phyloP scores from a whole-genome alignment of 805 yeast genomes.

The Nakazawaea pomicola region DNA sequence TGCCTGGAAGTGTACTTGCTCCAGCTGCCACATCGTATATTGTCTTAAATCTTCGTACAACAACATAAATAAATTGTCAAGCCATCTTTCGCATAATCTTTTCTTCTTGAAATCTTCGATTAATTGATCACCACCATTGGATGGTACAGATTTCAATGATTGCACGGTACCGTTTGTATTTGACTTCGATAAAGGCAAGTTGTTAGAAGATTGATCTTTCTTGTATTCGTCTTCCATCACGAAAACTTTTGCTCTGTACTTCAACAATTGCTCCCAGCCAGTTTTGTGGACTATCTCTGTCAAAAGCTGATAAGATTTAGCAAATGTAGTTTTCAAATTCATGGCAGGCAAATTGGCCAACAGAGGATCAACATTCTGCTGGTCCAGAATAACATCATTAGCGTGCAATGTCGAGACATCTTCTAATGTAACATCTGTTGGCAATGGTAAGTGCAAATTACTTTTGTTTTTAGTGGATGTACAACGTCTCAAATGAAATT shows the following conservation, averaged over 20 bases:
- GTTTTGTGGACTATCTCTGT: conserved; percentile 60
- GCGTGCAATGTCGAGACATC: conserved; percentile 68
- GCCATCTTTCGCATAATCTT: conserved; percentile 69
- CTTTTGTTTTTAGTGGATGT: conserved; percentile 43
- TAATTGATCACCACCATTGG: conserved; percentile 11
- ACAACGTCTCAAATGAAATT: conserved; percentile 55
- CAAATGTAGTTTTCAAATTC: conserved; percentile 54
- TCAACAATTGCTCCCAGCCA: conserved; percentile 69
- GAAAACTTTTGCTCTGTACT: conserved; percentile 57
- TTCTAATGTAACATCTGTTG: conserved; percentile 65
- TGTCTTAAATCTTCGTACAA: conserved; percentile 70
- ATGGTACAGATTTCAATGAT: conserved; percentile 10
- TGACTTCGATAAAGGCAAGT: conserved; percentile 6
- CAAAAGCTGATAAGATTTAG: conserved; percentile 52
- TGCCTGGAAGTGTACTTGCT: conserved; percentile 80
- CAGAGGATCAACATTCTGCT: conserved; percentile 56
- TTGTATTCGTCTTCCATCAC: conserved; percentile 66
- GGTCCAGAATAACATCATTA: conserved; percentile 60
- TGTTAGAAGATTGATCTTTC: conserved; percentile 18
- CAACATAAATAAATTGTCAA: conserved; percentile 64
- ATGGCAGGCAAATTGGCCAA: conserved; percentile 64
- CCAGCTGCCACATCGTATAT: conserved; percentile 92
- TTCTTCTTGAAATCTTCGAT: conserved; percentile 51
- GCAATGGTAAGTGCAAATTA: conserved; percentile 68
- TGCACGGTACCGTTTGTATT: conserved; percentile 13